These are phyloP conservation scores for Stagonosporopsis cucurbitacearum DNA, from an alignment of 2,329 filamentous ascomycete species.

Conservation along the genomic window DNA sequence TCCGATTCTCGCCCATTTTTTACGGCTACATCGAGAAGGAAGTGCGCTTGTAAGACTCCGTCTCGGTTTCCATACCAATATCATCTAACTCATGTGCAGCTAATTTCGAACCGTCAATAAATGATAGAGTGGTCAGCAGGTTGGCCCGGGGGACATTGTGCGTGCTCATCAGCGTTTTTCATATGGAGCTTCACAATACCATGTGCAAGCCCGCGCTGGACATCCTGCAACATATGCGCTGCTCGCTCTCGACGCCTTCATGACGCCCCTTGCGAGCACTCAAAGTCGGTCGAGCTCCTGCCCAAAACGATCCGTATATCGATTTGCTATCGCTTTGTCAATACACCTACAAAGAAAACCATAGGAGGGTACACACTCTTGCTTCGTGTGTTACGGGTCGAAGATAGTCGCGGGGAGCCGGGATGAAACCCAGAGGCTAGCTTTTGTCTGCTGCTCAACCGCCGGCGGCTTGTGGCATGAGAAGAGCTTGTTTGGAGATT, in stretches of 20 bases:
- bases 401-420: not conserved
- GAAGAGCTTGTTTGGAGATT: not conserved
- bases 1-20: not conserved
- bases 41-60: too few species aligned
- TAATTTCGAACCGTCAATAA: not conserved
- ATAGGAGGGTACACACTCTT: not conserved
- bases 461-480: not conserved
- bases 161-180: not conserved
- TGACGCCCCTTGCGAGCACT: not conserved
- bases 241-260: not conserved
- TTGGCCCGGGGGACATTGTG: not conserved
- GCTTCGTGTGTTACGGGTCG: constrained; percentile 11
- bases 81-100: not conserved
- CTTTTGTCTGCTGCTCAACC: not conserved
- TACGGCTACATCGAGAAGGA: not conserved
- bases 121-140: too few species aligned
- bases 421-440: not conserved
- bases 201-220: not conserved
- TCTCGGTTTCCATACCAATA: not conserved
- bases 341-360: not conserved
- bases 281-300: constrained; percentile 10
- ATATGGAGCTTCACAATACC: not conserved
- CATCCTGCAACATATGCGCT: not conserved
- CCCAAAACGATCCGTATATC: constrained; percentile 3
- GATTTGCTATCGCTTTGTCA: not conserved